Conservation (phyloP, 2,329 filamentous ascomycete genomes). For the Sphaerulina musiva region DNA sequence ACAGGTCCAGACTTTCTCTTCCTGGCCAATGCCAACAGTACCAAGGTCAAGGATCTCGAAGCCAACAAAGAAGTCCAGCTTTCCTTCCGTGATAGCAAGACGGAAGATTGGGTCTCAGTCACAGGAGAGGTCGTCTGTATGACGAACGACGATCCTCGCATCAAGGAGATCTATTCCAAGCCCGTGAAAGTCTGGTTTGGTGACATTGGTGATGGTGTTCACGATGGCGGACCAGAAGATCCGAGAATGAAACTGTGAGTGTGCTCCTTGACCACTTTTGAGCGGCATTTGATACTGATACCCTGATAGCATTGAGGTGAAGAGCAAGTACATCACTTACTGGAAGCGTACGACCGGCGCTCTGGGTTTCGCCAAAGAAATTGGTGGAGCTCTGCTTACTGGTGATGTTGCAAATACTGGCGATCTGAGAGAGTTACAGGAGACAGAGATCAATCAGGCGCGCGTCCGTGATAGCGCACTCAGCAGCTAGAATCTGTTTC, state of each 20-base stretch:
- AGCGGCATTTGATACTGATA: background rate
- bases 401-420: conserved; percentile 34
- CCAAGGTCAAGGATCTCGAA: conserved; percentile 44
- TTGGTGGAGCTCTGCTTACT: conserved; percentile 28
- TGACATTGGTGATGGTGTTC: conserved; percentile 45
- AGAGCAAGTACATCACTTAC: conserved; percentile 28
- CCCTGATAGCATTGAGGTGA: conserved; percentile 10
- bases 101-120: conserved; percentile 45
- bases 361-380: conserved; percentile 31
- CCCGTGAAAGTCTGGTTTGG: conserved; percentile 45
- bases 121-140: conserved; percentile 39
- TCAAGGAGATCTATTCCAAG: conserved; percentile 43
- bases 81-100: conserved; percentile 43
- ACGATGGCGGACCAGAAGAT: conserved; percentile 42
- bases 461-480: conserved; percentile 26
- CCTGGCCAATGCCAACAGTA: conserved; percentile 43
- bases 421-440: conserved; percentile 30
- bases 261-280: background rate
- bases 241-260: conserved; percentile 42
- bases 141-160: conserved; percentile 41
- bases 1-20: conserved; percentile 47
- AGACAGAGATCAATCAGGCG: conserved; percentile 31
- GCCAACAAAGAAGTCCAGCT: conserved; percentile 40
- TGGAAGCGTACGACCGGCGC: conserved; percentile 29
- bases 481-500: conserved; percentile 15